Base-by-base conservation (phyloP, 2,329 filamentous ascomycete genomes). In the Cladosporium sp. region DNA sequence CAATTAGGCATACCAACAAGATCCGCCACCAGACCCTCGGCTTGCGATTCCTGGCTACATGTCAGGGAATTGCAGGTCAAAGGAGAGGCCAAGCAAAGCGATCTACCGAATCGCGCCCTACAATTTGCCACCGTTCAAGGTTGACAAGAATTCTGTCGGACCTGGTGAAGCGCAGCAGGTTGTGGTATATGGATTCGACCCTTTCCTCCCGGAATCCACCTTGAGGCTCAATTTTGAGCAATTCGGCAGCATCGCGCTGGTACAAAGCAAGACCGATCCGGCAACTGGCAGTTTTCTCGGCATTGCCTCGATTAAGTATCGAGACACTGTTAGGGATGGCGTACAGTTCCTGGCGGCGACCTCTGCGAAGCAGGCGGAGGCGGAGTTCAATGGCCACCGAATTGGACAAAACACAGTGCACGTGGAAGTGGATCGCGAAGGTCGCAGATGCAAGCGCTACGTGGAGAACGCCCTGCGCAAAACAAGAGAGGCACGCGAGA, bases 181-280 rank as follows among this genome's bases (percentile, higher is more conserved):
- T 59, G 90, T 98, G 4, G 92, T 97, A 24, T 93, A 89, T n/a
- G 92, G 93, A n/a, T 97, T 97, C 77, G 95, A 98, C 78, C 93
- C 94, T 7, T 82, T 98, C 70, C 90, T 91, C 49, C 87, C 92
- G 14, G 92, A 96, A 72, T 86, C 88, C 65, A 91, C 92, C 73
- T 85, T 97, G 60, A 87, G 86, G 21, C 87, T 90, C 55, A 86
- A 92, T 64, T 96, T 96, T 76, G 87, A 89, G 21, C 87, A 86
- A 3, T 96, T 91, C 79, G 93, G 93, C 63, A 92, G 97, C 66
- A 93, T 99, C 69, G 90, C 90, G 54, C 91, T 93, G 74, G 90
- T 96, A 72, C 93, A 92, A 74, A 97, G 97, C 75, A 94, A 96
- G 77, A 94, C 96, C 74, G 93, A 99, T 78, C 95, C 95, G 10